Evolutionary conservation across 2,329 filamentous ascomycete genomes (phyloP).

Genomic region (Colletotrichum theobromicola): DNA sequence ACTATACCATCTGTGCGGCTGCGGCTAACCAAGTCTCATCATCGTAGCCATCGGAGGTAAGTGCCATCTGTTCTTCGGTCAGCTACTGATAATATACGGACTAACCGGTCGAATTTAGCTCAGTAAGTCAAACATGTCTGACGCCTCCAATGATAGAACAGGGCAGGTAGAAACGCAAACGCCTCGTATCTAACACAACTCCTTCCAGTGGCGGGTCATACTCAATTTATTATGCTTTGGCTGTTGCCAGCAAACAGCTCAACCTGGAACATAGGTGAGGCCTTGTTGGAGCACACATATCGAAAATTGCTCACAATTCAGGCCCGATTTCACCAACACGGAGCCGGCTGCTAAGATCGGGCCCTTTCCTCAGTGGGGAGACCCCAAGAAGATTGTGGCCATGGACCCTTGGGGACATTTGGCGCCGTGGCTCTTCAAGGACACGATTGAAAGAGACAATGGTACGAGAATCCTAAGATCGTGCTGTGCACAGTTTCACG

Average conservation of each 20-base stretch:
- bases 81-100: constrained; percentile 2
- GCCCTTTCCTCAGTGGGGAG: constrained; percentile 87
- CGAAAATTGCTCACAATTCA: constrained; percentile 25
- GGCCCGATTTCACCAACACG: constrained; percentile 73
- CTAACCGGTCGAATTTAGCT: constrained; percentile 35
- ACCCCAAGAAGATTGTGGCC: constrained; percentile 92
- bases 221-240: constrained; percentile 92
- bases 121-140: constrained; percentile 32
- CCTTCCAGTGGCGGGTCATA: constrained; percentile 79
- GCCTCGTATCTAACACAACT: not conserved
- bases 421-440: constrained; percentile 81
- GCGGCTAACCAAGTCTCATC: not conserved
- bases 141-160: not conserved
- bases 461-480: constrained; percentile 39
- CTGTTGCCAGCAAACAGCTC: constrained; percentile 89
- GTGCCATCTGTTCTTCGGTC: constrained; percentile 24
- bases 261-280: constrained; percentile 75
- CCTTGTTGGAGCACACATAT: not conserved
- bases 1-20: constrained; percentile 7
- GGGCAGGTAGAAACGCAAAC: not conserved
- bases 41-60: constrained; percentile 62
- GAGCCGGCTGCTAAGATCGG: constrained; percentile 91
- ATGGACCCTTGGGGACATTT: constrained; percentile 97
- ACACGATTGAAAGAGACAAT: constrained; percentile 78
- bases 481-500: not conserved